Base-by-base conservation (phyloP, 768 basidiomycete genomes). In the Boletus sp. region DNA sequence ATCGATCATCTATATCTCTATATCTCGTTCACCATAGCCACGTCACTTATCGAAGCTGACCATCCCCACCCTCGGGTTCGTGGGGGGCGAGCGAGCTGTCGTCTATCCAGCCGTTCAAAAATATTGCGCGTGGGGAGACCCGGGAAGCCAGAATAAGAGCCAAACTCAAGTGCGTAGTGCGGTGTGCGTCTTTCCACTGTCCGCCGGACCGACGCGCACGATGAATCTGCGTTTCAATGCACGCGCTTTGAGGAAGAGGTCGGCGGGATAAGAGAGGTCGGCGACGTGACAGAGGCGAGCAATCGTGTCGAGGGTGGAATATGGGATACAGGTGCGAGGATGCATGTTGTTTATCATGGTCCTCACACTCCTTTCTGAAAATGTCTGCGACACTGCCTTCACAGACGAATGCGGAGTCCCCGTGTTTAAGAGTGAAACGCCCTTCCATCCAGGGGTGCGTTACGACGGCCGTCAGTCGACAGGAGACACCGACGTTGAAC, bases 181-280 rank as follows among this genome's bases (percentile, higher is more conserved):
- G 64, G 88, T 85, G 64, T 98, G 85, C 0, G 95, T 98, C 75
- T 99, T 99, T 30, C 95, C 96, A 58, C 90, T 92, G 70, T 98
- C 98, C 29, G 96, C 98, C 0, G 96, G 96, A 0, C 96, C 96
- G 39, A 99, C 93, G 63, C 98, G 96, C 78, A 98, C 86, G 69
- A 95, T 87, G 62, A 98, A 75, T 61, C 85, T 90, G 21, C 95
- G 80, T n/a, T 77, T 78, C 58, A 84, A 72, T 10, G 69, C 63
- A 13, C 96, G 83, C 0, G 93, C 84, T 8, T 47, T 14, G 0
- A 72, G 64, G 61, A 67, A 84, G 9, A 72, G 64, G 54, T 84
- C 83, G 29, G 29, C 25, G 25, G 5, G 25, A 25, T 25, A 25
- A 25, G 25, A 25, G 25, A 25, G 25, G 25, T 25, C 25, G 5